Evolutionary conservation across 169 alveolate genomes (phyloP).

Genomic region (Plasmodium falciparum): DNA sequence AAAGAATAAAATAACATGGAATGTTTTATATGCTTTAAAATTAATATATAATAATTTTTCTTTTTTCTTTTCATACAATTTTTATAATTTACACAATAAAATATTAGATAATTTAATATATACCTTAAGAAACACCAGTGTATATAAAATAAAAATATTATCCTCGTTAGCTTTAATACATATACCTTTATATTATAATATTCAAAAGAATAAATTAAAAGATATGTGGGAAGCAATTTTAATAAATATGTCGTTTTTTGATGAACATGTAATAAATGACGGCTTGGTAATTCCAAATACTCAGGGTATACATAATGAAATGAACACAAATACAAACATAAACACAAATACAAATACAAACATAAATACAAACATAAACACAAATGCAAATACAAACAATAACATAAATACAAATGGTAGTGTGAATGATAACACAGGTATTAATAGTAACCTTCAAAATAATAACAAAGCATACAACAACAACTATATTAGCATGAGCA

Average conservation of each 20-base stretch:
- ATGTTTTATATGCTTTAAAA: constrained; percentile 72
- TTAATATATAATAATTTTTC: constrained; percentile 72
- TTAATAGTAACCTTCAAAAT: background rate
- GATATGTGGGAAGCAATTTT: constrained; percentile 63
- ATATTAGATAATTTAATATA: constrained; percentile 54
- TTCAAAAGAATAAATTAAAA: constrained; percentile 26
- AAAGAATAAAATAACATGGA: constrained; percentile 76
- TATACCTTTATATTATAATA: constrained; percentile 67
- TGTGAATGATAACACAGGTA: no score
- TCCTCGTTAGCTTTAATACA: constrained; percentile 75
- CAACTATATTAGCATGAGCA: constrained; percentile 54
- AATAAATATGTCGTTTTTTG: constrained; percentile 37
- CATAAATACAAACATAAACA: no score
- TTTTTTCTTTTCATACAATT: constrained; percentile 55
- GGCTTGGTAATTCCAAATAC: background rate
- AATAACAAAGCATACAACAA: constrained; percentile 20
- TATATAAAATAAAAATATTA: constrained; percentile 76
- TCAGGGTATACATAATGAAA: no score
- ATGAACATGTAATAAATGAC: constrained; percentile 13
- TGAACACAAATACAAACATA: no score
- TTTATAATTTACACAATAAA: constrained; percentile 36
- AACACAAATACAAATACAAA: no score
- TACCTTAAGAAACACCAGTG: constrained; percentile 61
- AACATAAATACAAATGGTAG: no score
- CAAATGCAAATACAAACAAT: no score